Evolutionary conservation across 768 basidiomycete species (phyloP).

Genomic region (Floccularia luteovirens): DNA sequence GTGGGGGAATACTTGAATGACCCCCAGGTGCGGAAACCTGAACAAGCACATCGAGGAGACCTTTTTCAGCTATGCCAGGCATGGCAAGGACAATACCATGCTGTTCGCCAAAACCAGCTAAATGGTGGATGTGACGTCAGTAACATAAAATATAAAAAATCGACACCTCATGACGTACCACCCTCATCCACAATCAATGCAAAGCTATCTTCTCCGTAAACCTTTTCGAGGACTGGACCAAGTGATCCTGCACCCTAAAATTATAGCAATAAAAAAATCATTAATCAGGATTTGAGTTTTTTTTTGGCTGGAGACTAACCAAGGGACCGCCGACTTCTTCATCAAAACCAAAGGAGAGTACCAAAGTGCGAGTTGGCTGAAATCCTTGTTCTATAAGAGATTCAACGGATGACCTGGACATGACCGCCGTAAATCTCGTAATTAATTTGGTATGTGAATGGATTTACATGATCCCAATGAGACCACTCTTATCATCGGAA

Average conservation of each 20-base stretch:
- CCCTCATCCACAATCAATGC: constrained; percentile 3
- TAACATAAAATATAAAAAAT: background rate
- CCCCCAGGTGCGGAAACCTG: constrained; percentile 68
- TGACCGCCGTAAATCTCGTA: background rate
- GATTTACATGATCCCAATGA: constrained; percentile 21
- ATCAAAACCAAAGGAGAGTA: constrained; percentile 2
- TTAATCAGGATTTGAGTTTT: background rate
- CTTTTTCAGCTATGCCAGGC: constrained; percentile 70
- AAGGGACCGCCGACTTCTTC: constrained; percentile 1
- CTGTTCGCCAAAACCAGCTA: constrained; percentile 40
- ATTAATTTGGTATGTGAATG: background rate
- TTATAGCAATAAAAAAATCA: too few species aligned
- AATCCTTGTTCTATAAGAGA: constrained; percentile 5
- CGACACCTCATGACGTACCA: background rate
- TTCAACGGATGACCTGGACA: constrained; percentile 9
- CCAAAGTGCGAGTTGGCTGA: constrained; percentile 2
- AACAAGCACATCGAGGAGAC: constrained; percentile 55
- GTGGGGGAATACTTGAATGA: constrained; percentile 79
- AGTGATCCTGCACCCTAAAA: constrained; percentile 1
- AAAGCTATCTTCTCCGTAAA: constrained; percentile 2
- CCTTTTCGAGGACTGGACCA: background rate
- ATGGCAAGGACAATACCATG: constrained; percentile 50
- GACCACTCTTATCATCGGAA: constrained; percentile 35
- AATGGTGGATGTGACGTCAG: background rate
- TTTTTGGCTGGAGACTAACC: background rate